Base-by-base conservation (phyloP, 78 protist genomes). In the Dictyostelium intermedium region DNA sequence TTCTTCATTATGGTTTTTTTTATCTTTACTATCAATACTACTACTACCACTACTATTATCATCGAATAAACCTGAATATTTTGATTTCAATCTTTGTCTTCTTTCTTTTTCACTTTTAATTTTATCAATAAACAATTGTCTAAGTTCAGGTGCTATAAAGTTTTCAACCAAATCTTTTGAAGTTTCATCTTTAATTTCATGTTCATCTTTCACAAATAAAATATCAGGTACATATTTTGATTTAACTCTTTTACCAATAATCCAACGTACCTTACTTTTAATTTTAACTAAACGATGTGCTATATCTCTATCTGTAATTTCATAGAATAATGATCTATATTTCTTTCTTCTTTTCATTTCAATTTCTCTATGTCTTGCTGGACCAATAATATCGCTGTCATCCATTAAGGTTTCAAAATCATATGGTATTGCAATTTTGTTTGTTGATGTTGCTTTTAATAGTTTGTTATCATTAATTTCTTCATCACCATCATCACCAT, bases 171-270 rank as follows among this genome's bases (percentile, higher is more conserved):
- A 5, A 20, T 87, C 93, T 20, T 37, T 45, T 5, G 84, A 3
- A 7, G 69, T 34, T 34, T 87, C 85, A 25, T 72, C 74, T 20
- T 79, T 78, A 16, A 39, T 79, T 43, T 53, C 34, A 6, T 37
- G 9, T 53, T 50, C 41, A 66, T 87, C 93, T 10, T 78, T 56
- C 6, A 87, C 35, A 0, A 87, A 87, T 16, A 43, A 87, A 43
- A 87, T 39, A 37, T 87, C 83, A 6, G 93, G 93, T 11, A 87
- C 93, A 43, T 78, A 87, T 79, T 60, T 87, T 8, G 93, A 25
- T 82, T 87, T 77, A 6, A 87, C 83, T 27, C 41, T 87, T 79
- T 87, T 87, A 43, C 63, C 78, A 14, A 87, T 60, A 0, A 63
- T 34, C 27, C 34, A 43, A 47, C 93, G 32, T 7, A 87, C 25